Conservation (phyloP, 495 filamentous ascomycete species). For the Friedmanniomyces simplex region DNA sequence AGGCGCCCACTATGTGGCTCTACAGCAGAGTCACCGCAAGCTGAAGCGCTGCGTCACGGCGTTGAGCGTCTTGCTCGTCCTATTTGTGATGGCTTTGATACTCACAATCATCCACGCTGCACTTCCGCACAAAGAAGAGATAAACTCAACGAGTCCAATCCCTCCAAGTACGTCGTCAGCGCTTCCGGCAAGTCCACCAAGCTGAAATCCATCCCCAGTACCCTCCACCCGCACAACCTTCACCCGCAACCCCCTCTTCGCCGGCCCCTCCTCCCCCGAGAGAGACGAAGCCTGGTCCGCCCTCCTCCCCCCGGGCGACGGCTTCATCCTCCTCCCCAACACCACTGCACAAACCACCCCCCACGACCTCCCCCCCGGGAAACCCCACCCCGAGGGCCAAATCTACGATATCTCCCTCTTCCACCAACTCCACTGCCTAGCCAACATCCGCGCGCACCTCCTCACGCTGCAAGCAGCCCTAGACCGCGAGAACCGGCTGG, state of each 20-base stretch:
- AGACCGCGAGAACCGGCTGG: conserved; percentile 1
- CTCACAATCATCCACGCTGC: not conserved
- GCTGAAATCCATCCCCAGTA: not conserved
- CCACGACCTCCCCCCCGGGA: conserved; percentile 13
- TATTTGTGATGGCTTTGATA: not conserved
- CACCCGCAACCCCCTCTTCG: conserved; percentile 12
- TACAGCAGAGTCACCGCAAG: not conserved
- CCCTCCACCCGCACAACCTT: conserved; percentile 1
- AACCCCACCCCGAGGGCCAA: conserved; percentile 5
- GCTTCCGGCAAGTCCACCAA: conserved; percentile 1
- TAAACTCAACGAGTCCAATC: too few relatives aligned
- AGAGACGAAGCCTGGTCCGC: conserved; percentile 14
- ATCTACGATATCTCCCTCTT: conserved; percentile 21
- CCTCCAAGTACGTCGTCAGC: not conserved
- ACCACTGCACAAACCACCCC: not conserved
- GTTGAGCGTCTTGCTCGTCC: not conserved
- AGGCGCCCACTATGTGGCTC: not conserved
- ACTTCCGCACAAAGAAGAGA: too few relatives aligned
- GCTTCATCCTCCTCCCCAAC: conserved; percentile 17
- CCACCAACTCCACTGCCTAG: conserved; percentile 21
- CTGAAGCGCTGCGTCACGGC: not conserved
- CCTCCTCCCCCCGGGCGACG: conserved; percentile 8
- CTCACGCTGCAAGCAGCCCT: conserved; percentile 4
- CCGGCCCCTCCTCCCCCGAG: conserved; percentile 7
- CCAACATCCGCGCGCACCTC: conserved; percentile 9